These are phyloP conservation scores for Leavenworthia alabamica DNA, from an alignment of 345 rosid species.

Conservation along the genomic window DNA sequence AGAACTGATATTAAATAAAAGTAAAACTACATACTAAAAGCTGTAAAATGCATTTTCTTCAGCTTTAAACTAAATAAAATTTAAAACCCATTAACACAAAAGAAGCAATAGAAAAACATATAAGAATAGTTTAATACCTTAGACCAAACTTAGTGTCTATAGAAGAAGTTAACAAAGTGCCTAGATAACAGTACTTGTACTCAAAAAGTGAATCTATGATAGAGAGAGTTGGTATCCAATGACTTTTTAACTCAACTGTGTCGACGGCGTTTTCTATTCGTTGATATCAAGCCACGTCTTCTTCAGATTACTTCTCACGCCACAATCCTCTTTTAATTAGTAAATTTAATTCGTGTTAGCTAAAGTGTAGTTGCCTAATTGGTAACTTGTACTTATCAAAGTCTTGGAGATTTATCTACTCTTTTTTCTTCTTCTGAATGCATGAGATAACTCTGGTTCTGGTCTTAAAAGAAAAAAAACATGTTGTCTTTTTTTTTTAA, in stretches of 20 bases:
- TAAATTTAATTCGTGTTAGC: not conserved
- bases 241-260: not conserved
- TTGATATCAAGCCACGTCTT: not conserved
- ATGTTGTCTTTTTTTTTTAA: no score
- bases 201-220: not conserved
- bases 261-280: slow-evolving; percentile 1
- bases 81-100: not conserved
- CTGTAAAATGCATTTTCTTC: not conserved
- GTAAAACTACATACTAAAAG: no score
- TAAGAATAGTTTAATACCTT: not conserved
- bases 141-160: not conserved
- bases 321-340: not conserved
- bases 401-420: not conserved
- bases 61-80: not conserved
- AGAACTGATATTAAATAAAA: not conserved
- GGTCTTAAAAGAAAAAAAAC: no score
- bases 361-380: not conserved
- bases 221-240: slow-evolving; percentile 1
- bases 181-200: not conserved
- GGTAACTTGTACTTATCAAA: not conserved
- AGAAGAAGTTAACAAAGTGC: not conserved
- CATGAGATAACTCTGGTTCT: not conserved
- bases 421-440: not conserved
- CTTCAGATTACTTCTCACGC: not conserved
- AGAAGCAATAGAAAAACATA: no score